Evolutionary conservation across 345 rosid species (phyloP).

Genomic region (Rhodamnia rubescens): DNA sequence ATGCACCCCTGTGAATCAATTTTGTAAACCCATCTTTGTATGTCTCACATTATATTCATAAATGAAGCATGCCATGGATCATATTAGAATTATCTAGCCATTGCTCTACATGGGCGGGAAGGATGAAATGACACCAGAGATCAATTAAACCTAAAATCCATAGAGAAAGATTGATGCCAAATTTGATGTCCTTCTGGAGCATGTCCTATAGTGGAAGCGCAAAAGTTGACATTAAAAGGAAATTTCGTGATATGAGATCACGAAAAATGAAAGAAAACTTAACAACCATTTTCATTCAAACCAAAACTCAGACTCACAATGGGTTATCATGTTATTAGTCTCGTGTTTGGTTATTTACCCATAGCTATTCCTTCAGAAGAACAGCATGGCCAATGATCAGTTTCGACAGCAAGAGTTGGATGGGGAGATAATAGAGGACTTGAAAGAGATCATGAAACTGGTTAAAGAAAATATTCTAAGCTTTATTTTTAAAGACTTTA

Average conservation of each 20-base stretch:
- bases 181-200: not conserved
- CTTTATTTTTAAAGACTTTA: not conserved
- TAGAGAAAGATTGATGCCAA: not conserved
- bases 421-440: not conserved
- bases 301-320: not conserved
- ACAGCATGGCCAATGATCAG: not conserved
- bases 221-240: not conserved
- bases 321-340: not conserved
- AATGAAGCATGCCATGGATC: not conserved
- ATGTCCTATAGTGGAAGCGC: not conserved
- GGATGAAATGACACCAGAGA: not conserved
- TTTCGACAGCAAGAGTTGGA: not conserved
- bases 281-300: not conserved
- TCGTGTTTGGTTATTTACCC: not conserved
- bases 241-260: not conserved
- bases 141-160: not conserved
- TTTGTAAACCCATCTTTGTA: not conserved
- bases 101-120: not conserved
- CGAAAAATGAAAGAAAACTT: not conserved
- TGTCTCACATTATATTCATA: not conserved
- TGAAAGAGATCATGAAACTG: not conserved
- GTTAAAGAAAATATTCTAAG: not conserved
- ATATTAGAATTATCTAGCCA: not conserved
- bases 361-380: not conserved
- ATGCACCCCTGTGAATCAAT: not conserved